phyloP scores from a whole-genome alignment of 805 yeast species.

The Starmerella geochares region DNA sequence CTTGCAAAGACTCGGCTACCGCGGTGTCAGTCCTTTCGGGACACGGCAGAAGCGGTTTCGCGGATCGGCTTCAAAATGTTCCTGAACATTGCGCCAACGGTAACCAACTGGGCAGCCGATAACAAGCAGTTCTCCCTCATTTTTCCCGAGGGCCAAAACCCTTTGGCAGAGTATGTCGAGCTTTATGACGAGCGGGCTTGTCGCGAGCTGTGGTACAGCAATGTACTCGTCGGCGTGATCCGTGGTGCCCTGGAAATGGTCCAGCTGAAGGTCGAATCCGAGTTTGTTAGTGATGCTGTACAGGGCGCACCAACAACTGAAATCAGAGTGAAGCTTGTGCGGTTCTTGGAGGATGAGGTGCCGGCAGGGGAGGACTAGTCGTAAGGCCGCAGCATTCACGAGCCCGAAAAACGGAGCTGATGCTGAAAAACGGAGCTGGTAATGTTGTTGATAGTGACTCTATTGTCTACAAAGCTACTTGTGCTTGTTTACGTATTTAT shows the following conservation, averaged over 20 bases:
- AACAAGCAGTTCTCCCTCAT: slow-evolving; percentile 63
- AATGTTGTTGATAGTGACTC: neutral
- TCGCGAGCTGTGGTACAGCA: slow-evolving; percentile 83
- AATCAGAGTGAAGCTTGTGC: slow-evolving; percentile 57
- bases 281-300: slow-evolving; percentile 66
- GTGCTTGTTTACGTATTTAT: neutral
- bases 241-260: slow-evolving; percentile 93
- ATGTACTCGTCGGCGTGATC: slow-evolving; percentile 77
- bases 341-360: slow-evolving; percentile 78
- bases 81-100: slow-evolving; percentile 66
- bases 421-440: neutral
- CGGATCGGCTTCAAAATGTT: slow-evolving; percentile 87
- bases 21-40: slow-evolving; percentile 68
- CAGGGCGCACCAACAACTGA: slow-evolving; percentile 74
- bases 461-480: neutral
- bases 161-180: slow-evolving; percentile 90
- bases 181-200: slow-evolving; percentile 67
- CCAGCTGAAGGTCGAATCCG: slow-evolving; percentile 78
- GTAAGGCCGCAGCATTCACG: neutral
- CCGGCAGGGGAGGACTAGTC: slow-evolving; percentile 87
- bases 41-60: slow-evolving; percentile 76
- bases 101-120: slow-evolving; percentile 68
- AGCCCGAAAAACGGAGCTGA: too few relatives aligned
- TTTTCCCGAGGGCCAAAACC: slow-evolving; percentile 58
- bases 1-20: slow-evolving; percentile 78